Conservation (phyloP, 768 basidiomycete genomes). For the Ramaria sp. region DNA sequence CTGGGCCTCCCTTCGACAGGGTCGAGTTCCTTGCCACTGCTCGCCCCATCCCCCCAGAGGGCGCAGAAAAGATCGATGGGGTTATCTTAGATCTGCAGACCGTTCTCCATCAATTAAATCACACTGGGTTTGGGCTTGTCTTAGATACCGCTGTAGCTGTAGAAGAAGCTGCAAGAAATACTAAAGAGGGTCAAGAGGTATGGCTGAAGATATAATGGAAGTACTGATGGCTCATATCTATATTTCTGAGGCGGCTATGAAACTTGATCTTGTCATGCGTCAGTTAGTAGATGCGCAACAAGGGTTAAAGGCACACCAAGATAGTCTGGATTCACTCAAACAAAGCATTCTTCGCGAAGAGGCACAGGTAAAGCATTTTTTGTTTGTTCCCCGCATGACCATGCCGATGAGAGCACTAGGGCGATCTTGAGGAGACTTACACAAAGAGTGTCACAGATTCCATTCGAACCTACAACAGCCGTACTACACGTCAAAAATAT, state of each 20-base stretch:
- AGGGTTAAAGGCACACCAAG: conserved; percentile 47
- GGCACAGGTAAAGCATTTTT: conserved; percentile 38
- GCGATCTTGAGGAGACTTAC: conserved; percentile 41
- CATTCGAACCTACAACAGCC: conserved; percentile 37
- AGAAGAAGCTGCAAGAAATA: conserved; percentile 11
- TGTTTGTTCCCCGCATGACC: conserved; percentile 4
- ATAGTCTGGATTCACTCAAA: conserved; percentile 41
- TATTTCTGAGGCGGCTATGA: conserved; percentile 11
- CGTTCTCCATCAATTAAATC: conserved; percentile 21
- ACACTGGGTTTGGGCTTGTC: conserved; percentile 32
- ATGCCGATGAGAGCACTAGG: conserved; percentile 26
- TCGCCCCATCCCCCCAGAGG: background rate
- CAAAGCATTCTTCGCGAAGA: conserved; percentile 46
- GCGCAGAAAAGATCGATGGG: background rate
- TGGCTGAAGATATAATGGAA: background rate
- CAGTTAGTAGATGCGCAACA: conserved; percentile 54
- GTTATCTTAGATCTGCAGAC: conserved; percentile 1
- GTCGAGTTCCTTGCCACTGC: conserved; percentile 10
- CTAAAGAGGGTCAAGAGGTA: conserved; percentile 12
- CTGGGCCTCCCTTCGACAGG: background rate
- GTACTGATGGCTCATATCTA: background rate
- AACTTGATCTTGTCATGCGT: conserved; percentile 60
- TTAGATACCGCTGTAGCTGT: conserved; percentile 22
- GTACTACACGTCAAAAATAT: conserved; percentile 75
- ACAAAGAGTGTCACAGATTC: conserved; percentile 30